Base-by-base conservation (phyloP, 1,284 basidiomycete genomes). In the Boletellus deceptivus region DNA sequence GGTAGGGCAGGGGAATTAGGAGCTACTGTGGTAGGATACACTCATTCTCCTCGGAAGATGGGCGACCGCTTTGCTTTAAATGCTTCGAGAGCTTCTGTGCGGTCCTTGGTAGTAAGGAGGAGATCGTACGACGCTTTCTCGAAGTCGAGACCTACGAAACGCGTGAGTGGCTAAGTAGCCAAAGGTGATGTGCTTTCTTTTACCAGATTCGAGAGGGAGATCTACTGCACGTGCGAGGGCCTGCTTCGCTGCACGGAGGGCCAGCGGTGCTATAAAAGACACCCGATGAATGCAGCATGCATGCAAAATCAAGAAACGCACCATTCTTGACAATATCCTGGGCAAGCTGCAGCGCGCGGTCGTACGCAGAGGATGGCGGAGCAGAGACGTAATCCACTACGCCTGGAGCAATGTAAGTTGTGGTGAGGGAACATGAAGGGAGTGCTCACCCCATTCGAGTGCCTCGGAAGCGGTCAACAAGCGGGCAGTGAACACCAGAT, bases 11-110 rank as follows among this genome's bases (percentile, higher is more conserved):
- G 38, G 36, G 38, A 4, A 43, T 45, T 29, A 43, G n/a, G 34
- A 45, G 10, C 37, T 43, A 37, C 33, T 9, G 25, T 46, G 46
- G 27, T 48, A 47, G 17, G 22, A 44, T 49, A 45, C 16, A 52
- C 34, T 27, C 76, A 93, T 75, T 91, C 84, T 29, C 94, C 93
- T 60, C 77, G 82, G 72, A 96, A 97, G 22, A 85, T 71, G 2
- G 94, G 92, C 29, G 74, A 72, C 43, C 94, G 78, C 72, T 97
- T 98, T 72, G 93, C 91, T 56, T 82, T 86, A 73, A 98, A 98
- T 3, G 94, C 94, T 52, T 82, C 73, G 29, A 98, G 74, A 11
- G 93, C 95, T 70, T 98, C 94, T 6, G 82, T 62, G 13, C 94
- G 80, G 67, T 98, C 94, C 58, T 85, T 78, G 14, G 79, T 88